These are phyloP conservation scores for Russula abietina DNA, from an alignment of 768 basidiomycete species.

Conservation along the genomic window DNA sequence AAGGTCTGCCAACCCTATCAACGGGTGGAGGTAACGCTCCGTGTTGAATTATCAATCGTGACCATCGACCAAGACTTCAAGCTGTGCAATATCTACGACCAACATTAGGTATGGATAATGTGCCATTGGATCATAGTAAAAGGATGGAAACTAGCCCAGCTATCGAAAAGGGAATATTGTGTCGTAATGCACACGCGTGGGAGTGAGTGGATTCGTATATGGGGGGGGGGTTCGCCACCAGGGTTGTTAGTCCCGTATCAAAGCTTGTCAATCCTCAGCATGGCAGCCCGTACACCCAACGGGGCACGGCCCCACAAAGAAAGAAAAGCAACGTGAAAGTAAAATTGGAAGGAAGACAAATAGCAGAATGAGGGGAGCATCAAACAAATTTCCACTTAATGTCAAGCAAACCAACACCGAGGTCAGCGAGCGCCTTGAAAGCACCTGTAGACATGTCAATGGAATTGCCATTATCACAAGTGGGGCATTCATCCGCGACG, in stretches of 20 bases:
- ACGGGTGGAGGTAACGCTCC: not conserved
- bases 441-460: conserved; percentile 70
- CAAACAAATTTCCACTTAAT: conserved; percentile 4
- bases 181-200: conserved; percentile 25
- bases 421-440: conserved; percentile 36
- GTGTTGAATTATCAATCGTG: not conserved
- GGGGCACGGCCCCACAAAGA: conserved; percentile 21
- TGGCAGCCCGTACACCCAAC: conserved; percentile 18
- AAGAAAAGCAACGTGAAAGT: conserved; percentile 15
- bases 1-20: not conserved
- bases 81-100: conserved; percentile 1
- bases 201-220: conserved; percentile 25
- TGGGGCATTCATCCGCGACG: conserved; percentile 79
- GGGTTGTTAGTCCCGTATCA: conserved; percentile 41
- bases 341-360: conserved; percentile 14
- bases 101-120: not conserved
- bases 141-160: conserved; percentile 16
- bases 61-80: not conserved
- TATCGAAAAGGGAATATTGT: conserved; percentile 19
- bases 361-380: not conserved
- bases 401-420: no score
- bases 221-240: conserved; percentile 37
- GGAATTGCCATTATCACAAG: conserved; percentile 45
- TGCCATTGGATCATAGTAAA: not conserved
- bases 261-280: conserved; percentile 25